Evolutionary conservation across 2,329 filamentous ascomycete species (phyloP).

Genomic region (Didymella exigua): DNA sequence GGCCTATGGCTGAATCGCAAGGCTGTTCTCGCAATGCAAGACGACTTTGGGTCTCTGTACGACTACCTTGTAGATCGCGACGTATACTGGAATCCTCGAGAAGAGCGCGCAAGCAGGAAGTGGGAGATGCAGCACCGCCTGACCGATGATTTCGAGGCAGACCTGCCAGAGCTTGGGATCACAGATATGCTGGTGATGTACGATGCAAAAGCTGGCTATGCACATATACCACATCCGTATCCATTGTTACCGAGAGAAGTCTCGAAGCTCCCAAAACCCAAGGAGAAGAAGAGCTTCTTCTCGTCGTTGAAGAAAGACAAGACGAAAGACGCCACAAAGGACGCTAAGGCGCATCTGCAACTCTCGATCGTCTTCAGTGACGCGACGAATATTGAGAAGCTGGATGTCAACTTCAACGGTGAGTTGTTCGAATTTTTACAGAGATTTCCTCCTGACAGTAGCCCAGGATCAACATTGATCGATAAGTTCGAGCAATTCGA

Average conservation of each 20-base stretch:
- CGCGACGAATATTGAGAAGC: conserved; percentile 49
- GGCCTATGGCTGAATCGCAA: conserved; percentile 65
- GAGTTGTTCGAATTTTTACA: neutral
- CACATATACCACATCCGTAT: conserved; percentile 63
- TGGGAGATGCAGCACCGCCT: conserved; percentile 63
- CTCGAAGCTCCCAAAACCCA: conserved; percentile 27
- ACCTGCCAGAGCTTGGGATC: conserved; percentile 62
- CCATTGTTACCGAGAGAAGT: conserved; percentile 62
- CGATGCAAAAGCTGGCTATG: conserved; percentile 65
- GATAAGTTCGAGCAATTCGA: conserved; percentile 52
- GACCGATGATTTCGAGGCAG: conserved; percentile 48
- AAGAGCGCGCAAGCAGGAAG: conserved; percentile 66
- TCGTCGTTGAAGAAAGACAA: conserved; percentile 45
- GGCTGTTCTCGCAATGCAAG: conserved; percentile 63
- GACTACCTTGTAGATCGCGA: conserved; percentile 73
- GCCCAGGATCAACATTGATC: conserved; percentile 46
- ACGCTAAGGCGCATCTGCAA: conserved; percentile 49
- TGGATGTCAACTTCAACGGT: conserved; percentile 47
- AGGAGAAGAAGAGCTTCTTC: conserved; percentile 44
- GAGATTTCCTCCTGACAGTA: neutral
- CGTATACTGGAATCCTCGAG: conserved; percentile 67
- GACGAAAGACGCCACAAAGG: conserved; percentile 35
- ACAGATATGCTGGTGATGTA: conserved; percentile 70
- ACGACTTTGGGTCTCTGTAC: conserved; percentile 71
- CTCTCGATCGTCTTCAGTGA: conserved; percentile 49